Evolutionary conservation across 495 filamentous ascomycete species (phyloP), one percentile per base, ranked within the genome.

Genomic region (Penicillium mononematosum): DNA sequence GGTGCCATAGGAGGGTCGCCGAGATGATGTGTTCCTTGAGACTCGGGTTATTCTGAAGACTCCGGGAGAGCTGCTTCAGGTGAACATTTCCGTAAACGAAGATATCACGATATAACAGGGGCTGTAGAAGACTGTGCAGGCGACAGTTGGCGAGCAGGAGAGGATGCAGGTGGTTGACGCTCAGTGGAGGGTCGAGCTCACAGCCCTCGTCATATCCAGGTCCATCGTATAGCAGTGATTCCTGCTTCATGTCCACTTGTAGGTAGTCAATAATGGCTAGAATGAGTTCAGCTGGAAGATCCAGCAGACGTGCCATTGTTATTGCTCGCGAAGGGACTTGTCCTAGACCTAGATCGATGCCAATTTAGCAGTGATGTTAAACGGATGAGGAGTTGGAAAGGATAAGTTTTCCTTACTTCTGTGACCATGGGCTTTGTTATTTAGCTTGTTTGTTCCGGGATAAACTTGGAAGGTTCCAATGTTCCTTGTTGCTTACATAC

Each of bases 11-110:
- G 48, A 53, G 17, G 19, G 32, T 45, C 24, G 43, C 56, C 7
- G 56, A 53, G 42, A 47, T 7, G 19, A 58, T 53, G 32, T 36
- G 44, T 31, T 53, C 14, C 12, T 47, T 11, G 38, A 53, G 42
- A 47, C 44, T 42, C 12, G 43, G 43, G 4, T 31, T 25, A 0
- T 53, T 24, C 25, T 42, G 25, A 3, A 58, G 43, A 27, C 16
- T 58, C 42, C 50, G 25, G 19, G 48, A 27, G 19, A 58, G 50
- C 34, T 24, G 49, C 6, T 48, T 5, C 19, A 58, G 27, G 5
- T 44, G 56, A 6, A 22, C 5, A 27, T 46, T 41, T 20, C 44
- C 9, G 5, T 42, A 42, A 22, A 55, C 50, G 20, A 42, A 59
- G 7, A 59, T 27, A 31, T 59, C 38, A 8, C 27, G 34, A 25